Evolutionary conservation across 2,329 filamentous ascomycete species (phyloP), one percentile per base, ranked within the genome.

Genomic region (Samsoniella hepiali): DNA sequence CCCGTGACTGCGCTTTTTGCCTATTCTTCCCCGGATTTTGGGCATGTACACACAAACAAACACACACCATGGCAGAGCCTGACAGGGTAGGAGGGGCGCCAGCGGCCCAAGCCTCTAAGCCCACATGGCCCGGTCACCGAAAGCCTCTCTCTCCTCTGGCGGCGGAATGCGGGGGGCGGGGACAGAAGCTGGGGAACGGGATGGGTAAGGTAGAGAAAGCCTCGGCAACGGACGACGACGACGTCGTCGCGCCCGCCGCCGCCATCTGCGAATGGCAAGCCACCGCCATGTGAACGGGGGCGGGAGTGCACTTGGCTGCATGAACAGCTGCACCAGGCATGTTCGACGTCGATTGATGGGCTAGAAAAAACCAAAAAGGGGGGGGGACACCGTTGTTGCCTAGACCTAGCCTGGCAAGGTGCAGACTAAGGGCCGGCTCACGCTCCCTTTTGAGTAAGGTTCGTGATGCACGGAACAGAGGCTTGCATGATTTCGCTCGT

Each of bases 171-270:
- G 58, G 40, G 31, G 22, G 34, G 9, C 5, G 9, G 3, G 11
- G 8, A 38, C 34, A 38, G 34, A 53, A 54, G 29, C 49, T 54
- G 58, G 42, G 42, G 44, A 62, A 38, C 9, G 34, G 34, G 9
- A 56, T 62, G 51, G 59, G 59, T 56, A 56, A 17, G 58, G 59
- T 27, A 22, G 49, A 42, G 17, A 27, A 42, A 49, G 51, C 59
- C 59, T 62, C 59, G 59, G 59, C 59, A n/a, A 32, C 22, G 22
- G 22, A 22, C 22, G 56, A 58, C 44, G 56, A 13, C 22, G 13
- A 27, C 44, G 5, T 9, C 10, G 22, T 22, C 22, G 22, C 22
- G 22, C 22, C 22, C 22, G 22, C 22, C 22, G 22, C 22, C 22
- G 22, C 22, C 45, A 29, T 27, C 27, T 17, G 27, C 45, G 29